These are phyloP conservation scores for Talaromyces funiculosus DNA, from an alignment of 2,329 filamentous ascomycete species.

Conservation along the genomic window DNA sequence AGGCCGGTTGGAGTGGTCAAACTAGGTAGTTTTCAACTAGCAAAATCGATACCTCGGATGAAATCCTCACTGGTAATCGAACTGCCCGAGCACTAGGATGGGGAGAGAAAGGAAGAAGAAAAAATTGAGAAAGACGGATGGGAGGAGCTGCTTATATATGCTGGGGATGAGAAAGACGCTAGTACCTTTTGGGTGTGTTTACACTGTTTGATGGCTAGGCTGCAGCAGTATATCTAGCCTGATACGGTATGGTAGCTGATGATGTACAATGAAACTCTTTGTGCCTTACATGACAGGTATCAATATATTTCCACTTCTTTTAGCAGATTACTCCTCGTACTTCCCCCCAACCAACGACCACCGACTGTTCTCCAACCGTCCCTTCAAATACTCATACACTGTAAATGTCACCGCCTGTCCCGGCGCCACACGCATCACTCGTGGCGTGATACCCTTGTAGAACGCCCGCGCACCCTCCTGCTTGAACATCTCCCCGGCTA, in stretches of 20 bases:
- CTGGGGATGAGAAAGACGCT: neutral
- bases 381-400: conserved; percentile 72
- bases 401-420: conserved; percentile 77
- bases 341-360: conserved; percentile 53
- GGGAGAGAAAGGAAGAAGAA: conserved; percentile 31
- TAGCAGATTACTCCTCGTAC: conserved; percentile 56
- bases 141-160: conserved; percentile 21
- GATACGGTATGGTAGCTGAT: neutral
- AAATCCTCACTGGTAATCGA: conserved; percentile 78
- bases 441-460: conserved; percentile 97
- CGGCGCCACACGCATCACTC: conserved; percentile 94
- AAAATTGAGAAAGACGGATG: conserved; percentile 21
- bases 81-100: conserved; percentile 59
- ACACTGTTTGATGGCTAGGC: conserved; percentile 8
- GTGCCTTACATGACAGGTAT: neutral
- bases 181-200: conserved; percentile 6
- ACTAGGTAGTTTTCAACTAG: conserved; percentile 80
- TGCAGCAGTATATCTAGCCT: neutral
- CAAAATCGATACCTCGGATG: conserved; percentile 83
- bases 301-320: no score
- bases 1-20: conserved; percentile 71
- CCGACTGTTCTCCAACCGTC: conserved; percentile 62
- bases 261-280: neutral
- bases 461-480: conserved; percentile 93
- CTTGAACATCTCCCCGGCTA: conserved; percentile 81